Conservation (phyloP, 108 stramenopile genomes). For the Seminavis robusta region DNA sequence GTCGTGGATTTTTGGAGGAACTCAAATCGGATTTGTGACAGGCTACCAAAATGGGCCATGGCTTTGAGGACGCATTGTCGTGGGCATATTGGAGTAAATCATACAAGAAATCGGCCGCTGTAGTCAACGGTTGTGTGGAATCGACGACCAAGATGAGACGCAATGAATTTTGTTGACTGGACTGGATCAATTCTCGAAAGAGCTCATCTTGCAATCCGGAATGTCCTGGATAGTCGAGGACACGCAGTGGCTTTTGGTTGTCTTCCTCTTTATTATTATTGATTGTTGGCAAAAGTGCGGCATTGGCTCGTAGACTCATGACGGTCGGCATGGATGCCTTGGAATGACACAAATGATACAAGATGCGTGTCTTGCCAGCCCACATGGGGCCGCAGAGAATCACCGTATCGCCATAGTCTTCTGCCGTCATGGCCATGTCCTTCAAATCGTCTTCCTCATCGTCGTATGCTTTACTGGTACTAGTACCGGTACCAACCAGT, state of each 20-base stretch:
- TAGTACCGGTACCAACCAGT: too few relatives aligned
- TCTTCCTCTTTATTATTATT: background rate
- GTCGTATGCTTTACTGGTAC: too few relatives aligned
- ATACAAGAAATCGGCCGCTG: conserved; percentile 61
- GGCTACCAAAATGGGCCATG: conserved; percentile 47
- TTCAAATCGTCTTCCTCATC: too few relatives aligned
- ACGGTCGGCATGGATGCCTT: conserved; percentile 32
- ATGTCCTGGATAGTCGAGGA: conserved; percentile 77
- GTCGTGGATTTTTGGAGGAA: conserved; percentile 67
- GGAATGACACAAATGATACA: conserved; percentile 14
- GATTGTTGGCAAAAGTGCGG: conserved; percentile 8
- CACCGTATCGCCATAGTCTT: conserved; percentile 27
- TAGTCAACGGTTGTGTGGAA: conserved; percentile 56
- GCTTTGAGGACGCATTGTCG: conserved; percentile 7
- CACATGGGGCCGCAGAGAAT: conserved; percentile 39
- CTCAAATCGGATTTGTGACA: conserved; percentile 57
- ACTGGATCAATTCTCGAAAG: conserved; percentile 3
- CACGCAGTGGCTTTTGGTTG: conserved; percentile 11
- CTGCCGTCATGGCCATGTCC: too few relatives aligned
- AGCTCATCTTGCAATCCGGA: conserved; percentile 18
- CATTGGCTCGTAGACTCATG: conserved; percentile 62
- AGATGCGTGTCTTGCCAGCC: conserved; percentile 46
- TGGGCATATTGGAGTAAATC: conserved; percentile 18
- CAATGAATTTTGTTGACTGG: background rate
- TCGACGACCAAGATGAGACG: conserved; percentile 60